Base-by-base conservation (phyloP, 1,284 basidiomycete species). In the Flammula alnicola region DNA sequence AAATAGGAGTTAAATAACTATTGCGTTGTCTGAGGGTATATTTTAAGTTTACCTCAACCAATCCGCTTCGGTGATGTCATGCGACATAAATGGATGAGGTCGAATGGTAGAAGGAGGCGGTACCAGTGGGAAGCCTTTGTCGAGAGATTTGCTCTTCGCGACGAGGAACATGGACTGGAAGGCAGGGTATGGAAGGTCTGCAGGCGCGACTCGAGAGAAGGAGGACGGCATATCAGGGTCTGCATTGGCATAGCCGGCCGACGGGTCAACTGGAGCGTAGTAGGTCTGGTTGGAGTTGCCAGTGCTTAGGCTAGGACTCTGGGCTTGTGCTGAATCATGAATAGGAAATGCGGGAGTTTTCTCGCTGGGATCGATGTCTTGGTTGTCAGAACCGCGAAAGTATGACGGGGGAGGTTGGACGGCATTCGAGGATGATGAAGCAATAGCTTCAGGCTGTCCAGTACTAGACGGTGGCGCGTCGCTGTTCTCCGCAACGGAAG, bases 1-100 rank as follows among this genome's bases (percentile, higher is more conserved):
- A 14, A 14, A 36, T 12, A 17, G 12, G 5, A 1, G 19, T 31
- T 11, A 27, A 5, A 12, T 17, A n/a, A 32, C 36, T 26, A 16
- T 22, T 20, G 9, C 32, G 42, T 26, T 16, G 22, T 10, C 2
- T 1, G 23, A 27, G 11, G 7, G 17, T 16, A 47, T 32, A 42
- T 33, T 35, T 22, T 56, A 55, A 23, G 33, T 56, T 22, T 36
- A 72, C 71, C 57, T 60, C 14, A 58, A 32, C 75, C 75, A 77
- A 56, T 77, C 75, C 8, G 54, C 54, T 57, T 76, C 68, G 10
- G 45, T 61, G 6, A 77, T 62, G 56, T 76, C 73, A 55, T 72
- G 70, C 35, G 63, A 58, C 5, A 49, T 49, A 51, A 77, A 77
- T 6, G 74, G 73, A 57, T 77, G 75, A 10, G 67, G 68, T 5